phyloP scores from a whole-genome alignment of 805 yeast species.

The Cyberlindnera mycetangii region DNA sequence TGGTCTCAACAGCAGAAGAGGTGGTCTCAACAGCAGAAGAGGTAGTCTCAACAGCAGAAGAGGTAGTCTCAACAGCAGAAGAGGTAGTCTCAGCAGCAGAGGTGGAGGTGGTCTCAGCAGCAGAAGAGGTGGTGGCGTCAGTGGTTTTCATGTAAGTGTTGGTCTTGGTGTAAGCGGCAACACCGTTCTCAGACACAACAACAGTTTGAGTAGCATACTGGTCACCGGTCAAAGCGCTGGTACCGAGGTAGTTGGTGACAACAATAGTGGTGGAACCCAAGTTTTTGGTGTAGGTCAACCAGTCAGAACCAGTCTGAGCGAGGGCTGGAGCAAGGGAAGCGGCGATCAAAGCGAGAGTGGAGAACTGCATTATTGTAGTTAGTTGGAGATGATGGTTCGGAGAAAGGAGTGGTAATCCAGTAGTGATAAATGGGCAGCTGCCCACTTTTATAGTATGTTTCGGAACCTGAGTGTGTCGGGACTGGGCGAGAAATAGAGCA shows the following conservation, averaged over 20 bases:
- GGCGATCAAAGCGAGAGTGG: conserved; percentile 7
- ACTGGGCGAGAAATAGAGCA: background rate
- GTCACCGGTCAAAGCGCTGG: conserved; percentile 2
- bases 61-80: background rate
- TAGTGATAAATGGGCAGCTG: background rate
- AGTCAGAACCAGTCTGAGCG: conserved; percentile 25
- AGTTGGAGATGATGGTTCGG: background rate
- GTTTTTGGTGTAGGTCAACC: conserved; percentile 8
- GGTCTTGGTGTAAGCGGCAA: conserved; percentile 3
- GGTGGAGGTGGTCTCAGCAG: background rate
- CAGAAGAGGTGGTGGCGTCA: background rate
- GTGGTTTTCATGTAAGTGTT: background rate
- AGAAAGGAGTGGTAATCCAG: background rate
- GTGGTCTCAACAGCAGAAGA: background rate
- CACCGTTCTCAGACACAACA: conserved; percentile 5
- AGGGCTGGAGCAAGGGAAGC: conserved; percentile 19
- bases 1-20: background rate
- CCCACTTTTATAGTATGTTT: background rate
- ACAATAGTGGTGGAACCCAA: conserved; percentile 7
- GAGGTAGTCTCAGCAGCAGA: background rate
- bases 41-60: background rate
- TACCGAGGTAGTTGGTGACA: conserved; percentile 7
- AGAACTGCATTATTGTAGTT: conserved; percentile 5
- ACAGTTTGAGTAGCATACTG: conserved; percentile 1
- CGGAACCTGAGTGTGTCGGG: too few species aligned